phyloP scores from a whole-genome alignment of 2,329 filamentous ascomycete genomes.

The Akanthomyces lecanii region DNA sequence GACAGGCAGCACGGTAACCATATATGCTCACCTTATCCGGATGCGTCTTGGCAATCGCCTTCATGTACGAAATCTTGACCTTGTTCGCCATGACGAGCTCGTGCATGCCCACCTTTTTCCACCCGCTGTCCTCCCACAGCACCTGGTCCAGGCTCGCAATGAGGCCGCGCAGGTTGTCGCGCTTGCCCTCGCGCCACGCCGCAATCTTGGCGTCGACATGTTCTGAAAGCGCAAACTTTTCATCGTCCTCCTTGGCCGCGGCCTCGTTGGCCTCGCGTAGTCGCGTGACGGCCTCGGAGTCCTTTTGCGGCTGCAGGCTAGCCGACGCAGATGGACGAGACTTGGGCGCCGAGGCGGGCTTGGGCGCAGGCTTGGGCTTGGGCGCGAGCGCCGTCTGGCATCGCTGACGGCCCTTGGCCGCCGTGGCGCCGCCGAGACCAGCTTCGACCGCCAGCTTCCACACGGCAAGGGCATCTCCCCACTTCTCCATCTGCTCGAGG shows the following conservation, averaged over 20 bases:
- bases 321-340: slow-evolving; percentile 39
- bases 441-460: slow-evolving; percentile 83
- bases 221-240: slow-evolving; percentile 86
- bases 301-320: slow-evolving; percentile 42
- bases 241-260: slow-evolving; percentile 81
- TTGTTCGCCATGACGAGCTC: slow-evolving; percentile 90
- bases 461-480: slow-evolving; percentile 73
- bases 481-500: slow-evolving; percentile 91
- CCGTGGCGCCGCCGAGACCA: slow-evolving; percentile 79
- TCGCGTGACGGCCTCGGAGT: slow-evolving; percentile 74
- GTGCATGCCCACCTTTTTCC: slow-evolving; percentile 95
- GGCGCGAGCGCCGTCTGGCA: slow-evolving; percentile 83
- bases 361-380: slow-evolving; percentile 50
- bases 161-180: slow-evolving; percentile 85
- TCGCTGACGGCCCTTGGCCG: slow-evolving; percentile 78
- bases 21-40: slow-evolving; percentile 80
- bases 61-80: slow-evolving; percentile 98
- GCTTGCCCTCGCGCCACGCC: slow-evolving; percentile 84
- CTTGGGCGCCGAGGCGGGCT: slow-evolving; percentile 34
- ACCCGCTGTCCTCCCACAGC: slow-evolving; percentile 86
- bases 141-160: slow-evolving; percentile 83
- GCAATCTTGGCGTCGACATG: slow-evolving; percentile 75
- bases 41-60: slow-evolving; percentile 97
- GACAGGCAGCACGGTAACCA: too few relatives aligned
- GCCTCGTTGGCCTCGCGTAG: slow-evolving; percentile 80